A percentile compares a stretch with the other conserved stretches of the same genome.
phyloP scores from a whole-genome alignment of 257 asterid genomes.

The Euphrasia confusa region DNA sequence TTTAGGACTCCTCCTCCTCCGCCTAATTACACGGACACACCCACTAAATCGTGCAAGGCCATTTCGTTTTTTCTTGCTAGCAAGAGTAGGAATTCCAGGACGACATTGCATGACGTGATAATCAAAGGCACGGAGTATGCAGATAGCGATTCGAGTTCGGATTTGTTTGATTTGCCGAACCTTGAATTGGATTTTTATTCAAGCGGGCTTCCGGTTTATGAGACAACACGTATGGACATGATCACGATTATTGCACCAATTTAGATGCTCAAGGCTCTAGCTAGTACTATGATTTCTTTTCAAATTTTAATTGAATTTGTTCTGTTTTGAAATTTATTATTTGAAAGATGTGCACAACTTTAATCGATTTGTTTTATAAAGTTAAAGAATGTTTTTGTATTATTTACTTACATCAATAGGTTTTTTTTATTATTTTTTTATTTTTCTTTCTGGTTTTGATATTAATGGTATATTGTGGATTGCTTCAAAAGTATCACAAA shows the following conservation, averaged over 20 bases:
- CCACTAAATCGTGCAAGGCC: conserved; percentile 40
- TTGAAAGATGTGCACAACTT: no score
- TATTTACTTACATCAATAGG: no score
- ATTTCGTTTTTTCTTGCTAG: neutral
- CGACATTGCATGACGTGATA: conserved; percentile 24
- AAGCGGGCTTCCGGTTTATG: conserved; percentile 47
- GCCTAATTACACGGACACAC: conserved; percentile 27
- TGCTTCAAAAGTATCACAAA: no score
- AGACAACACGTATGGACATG: conserved; percentile 34
- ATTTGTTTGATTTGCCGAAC: conserved; percentile 78
- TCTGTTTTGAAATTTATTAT: no score
- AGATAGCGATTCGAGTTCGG: conserved; percentile 87
- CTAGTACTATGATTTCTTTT: no score
- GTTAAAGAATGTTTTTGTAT: no score
- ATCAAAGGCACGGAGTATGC: conserved; percentile 28
- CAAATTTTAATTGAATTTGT: no score
- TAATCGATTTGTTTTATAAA: no score
- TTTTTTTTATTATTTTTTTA: no score
- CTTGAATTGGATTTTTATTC: conserved; percentile 51
- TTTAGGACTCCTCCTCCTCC: neutral
- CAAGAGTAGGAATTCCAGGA: conserved; percentile 7
- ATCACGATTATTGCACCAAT: conserved; percentile 12
- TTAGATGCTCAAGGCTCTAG: no score
- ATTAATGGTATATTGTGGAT: no score
- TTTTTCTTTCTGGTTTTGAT: no score